Evolutionary conservation across 2,329 filamentous ascomycete genomes (phyloP).

Genomic region (Exophiala oligosperma): DNA sequence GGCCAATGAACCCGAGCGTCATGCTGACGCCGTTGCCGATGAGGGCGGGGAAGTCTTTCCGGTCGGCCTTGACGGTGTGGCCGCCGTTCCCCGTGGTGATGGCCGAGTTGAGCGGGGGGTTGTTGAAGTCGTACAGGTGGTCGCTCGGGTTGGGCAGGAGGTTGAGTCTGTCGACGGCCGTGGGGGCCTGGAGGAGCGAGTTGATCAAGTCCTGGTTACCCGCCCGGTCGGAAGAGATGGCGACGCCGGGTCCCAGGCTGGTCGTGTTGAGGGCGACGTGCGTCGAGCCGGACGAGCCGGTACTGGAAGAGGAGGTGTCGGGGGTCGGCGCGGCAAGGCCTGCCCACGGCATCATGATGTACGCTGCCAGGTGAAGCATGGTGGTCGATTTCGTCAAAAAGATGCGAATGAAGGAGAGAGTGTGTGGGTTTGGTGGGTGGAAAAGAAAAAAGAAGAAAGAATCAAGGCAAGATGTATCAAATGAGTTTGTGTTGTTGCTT

Average conservation of each 20-base stretch:
- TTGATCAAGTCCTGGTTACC: slow-evolving; percentile 14
- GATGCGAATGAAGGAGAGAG: neutral
- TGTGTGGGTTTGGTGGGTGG: neutral
- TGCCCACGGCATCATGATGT: slow-evolving; percentile 3
- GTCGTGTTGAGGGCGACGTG: neutral
- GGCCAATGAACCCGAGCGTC: slow-evolving; percentile 52
- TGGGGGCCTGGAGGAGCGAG: slow-evolving; percentile 9
- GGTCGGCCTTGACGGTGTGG: slow-evolving; percentile 54
- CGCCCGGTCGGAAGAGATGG: neutral
- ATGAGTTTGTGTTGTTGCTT: too few relatives aligned
- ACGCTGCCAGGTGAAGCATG: slow-evolving; percentile 3
- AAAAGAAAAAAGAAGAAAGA: too few relatives aligned
- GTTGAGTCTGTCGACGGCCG: slow-evolving; percentile 12
- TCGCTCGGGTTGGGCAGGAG: slow-evolving; percentile 40
- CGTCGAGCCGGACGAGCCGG: neutral
- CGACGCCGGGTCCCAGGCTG: neutral
- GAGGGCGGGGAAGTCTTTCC: slow-evolving; percentile 58
- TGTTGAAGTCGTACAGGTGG: slow-evolving; percentile 54
- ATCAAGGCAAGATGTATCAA: too few relatives aligned
- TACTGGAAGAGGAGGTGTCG: neutral
- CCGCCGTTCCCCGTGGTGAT: slow-evolving; percentile 46
- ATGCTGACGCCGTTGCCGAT: slow-evolving; percentile 53
- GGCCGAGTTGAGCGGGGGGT: slow-evolving; percentile 31
- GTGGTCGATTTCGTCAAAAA: neutral
- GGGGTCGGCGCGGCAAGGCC: neutral